Conservation (phyloP, 164 flowering plant genomes). For the Tetrastigma voinierianum region DNA sequence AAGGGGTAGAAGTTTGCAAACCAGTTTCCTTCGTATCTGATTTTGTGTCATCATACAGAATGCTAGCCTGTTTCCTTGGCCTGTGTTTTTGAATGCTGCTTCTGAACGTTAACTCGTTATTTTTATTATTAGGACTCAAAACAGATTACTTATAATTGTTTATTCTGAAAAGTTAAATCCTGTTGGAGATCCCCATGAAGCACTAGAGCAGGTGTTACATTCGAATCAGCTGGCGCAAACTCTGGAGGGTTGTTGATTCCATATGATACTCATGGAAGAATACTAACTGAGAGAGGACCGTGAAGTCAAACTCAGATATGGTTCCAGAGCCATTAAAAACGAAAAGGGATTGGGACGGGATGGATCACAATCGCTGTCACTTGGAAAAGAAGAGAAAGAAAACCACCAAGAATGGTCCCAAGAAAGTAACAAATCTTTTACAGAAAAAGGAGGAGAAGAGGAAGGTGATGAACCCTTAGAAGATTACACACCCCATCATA, state of each 20-base stretch:
- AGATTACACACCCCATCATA: background rate
- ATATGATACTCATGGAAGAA: background rate
- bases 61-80: no score
- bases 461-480: background rate
- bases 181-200: background rate
- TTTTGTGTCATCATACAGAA: no score
- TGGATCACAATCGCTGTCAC: background rate
- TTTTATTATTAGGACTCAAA: no score
- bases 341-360: no score
- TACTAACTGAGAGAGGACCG: background rate
- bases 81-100: no score
- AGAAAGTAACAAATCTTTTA: background rate
- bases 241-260: background rate
- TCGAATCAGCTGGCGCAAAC: background rate
- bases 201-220: background rate
- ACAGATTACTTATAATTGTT: no score
- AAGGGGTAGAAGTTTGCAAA: no score
- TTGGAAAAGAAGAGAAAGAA: background rate
- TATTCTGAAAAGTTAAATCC: no score
- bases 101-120: no score
- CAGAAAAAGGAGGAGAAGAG: background rate
- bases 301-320: background rate
- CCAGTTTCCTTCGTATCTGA: no score
- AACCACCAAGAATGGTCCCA: background rate
- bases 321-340: background rate